Conservation (phyloP, 2,329 filamentous ascomycete species). For the Beauveria pseudobassiana region DNA sequence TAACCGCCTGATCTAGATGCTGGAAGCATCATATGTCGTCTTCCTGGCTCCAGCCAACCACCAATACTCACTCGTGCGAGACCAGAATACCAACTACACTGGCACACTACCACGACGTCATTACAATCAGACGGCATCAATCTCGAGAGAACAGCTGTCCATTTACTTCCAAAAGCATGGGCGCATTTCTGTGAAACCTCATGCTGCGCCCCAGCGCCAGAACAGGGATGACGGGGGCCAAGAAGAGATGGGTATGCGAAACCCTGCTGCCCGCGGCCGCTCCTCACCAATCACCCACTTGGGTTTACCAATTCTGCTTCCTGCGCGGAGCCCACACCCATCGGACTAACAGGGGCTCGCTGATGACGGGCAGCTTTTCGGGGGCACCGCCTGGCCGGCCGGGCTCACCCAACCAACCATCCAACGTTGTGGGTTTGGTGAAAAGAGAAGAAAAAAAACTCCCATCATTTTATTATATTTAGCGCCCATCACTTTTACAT, state of each 20-base stretch:
- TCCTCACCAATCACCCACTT: neutral
- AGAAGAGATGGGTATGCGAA: neutral
- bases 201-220: too few species aligned
- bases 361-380: neutral
- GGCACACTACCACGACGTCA: neutral
- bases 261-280: neutral
- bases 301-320: neutral
- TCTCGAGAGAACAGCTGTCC: too few species aligned
- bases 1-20: too few species aligned
- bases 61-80: neutral
- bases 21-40: neutral
- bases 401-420: neutral
- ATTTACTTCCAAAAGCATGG: too few species aligned
- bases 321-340: neutral
- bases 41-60: neutral
- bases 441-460: neutral
- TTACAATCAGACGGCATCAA: too few species aligned
- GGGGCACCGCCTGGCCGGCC: neutral
- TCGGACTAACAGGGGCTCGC: neutral
- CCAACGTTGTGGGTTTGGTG: neutral
- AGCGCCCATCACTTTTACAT: neutral
- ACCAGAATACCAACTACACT: neutral
- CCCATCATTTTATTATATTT: too few species aligned
- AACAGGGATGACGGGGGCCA: neutral
- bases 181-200: too few species aligned